Base-by-base conservation (phyloP, 2,329 filamentous ascomycete species). In the Thielaviopsis punctulata region DNA sequence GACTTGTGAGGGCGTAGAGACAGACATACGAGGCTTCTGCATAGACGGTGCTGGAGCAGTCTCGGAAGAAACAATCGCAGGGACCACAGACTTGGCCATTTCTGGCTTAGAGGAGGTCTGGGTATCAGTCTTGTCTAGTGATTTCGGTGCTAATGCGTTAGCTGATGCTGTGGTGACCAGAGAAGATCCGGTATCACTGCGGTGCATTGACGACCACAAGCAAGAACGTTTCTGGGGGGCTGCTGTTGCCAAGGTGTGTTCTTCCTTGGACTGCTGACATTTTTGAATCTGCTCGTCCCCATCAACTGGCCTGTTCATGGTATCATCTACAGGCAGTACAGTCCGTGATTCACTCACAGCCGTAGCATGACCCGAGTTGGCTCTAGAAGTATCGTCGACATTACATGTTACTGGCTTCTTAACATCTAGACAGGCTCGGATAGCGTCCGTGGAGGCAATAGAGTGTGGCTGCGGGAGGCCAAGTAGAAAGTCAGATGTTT, bases 81-180 rank as follows among this genome's bases (percentile, higher is more conserved):
- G n/a, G n/a, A n/a, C n/a, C n/a, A n/a, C n/a, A n/a, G n/a, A n/a
- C n/a, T n/a, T n/a, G n/a, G n/a, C n/a, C n/a, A n/a, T n/a, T n/a
- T n/a, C n/a, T n/a, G n/a, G n/a, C n/a, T n/a, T n/a, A 48, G 46
- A 48, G 51, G 18, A 43, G 44, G 39, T 57, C 57, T 43, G 51
- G 47, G 45, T 30, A 19, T 18, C n/a, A 45, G 7, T 44, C 18
- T 39, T 48, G 44, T n/a, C n/a, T n/a, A n/a, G n/a, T n/a, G n/a
- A n/a, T n/a, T n/a, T n/a, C n/a, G n/a, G n/a, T n/a, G n/a, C n/a
- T n/a, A n/a, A n/a, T n/a, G 13, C 13, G 4, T n/a, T 12, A 36
- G n/a, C 2, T n/a, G n/a, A n/a, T 36, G 30, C 30, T 3, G 30
- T n/a, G n/a, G 30, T 15, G 5, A 36, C 13, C 30, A 15, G 30